A percentile compares a stretch with the other conserved stretches of the same genome.
phyloP scores from a whole-genome alignment of 2,329 filamentous ascomycete genomes.

The Aspergillus sp. region DNA sequence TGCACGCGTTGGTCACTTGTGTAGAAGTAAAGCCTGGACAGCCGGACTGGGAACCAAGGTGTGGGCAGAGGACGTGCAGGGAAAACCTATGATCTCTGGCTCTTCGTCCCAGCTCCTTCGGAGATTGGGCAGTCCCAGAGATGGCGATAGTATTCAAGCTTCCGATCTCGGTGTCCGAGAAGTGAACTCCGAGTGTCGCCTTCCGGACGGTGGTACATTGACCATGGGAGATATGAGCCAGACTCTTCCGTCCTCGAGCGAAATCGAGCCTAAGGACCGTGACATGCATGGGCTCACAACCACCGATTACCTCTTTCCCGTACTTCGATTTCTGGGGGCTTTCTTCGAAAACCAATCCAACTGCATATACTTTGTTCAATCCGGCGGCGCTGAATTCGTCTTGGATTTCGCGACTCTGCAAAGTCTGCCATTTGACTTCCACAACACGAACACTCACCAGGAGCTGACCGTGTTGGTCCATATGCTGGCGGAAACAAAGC shows the following conservation, averaged over 20 bases:
- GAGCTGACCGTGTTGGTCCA: constrained; percentile 73
- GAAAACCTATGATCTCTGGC: constrained; percentile 60
- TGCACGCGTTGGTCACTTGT: constrained; percentile 73
- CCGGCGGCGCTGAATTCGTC: constrained; percentile 77
- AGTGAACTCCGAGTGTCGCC: constrained; percentile 23
- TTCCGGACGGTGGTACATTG: constrained; percentile 40
- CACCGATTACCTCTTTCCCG: constrained; percentile 70
- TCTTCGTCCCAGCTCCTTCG: constrained; percentile 42
- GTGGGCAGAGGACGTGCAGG: constrained; percentile 60
- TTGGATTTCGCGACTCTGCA: constrained; percentile 81
- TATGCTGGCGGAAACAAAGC: constrained; percentile 74
- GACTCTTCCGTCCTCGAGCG: constrained; percentile 24
- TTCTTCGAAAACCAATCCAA: constrained; percentile 74
- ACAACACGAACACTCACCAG: constrained; percentile 65
- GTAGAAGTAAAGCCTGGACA: constrained; percentile 65
- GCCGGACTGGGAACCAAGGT: constrained; percentile 78
- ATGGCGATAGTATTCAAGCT: constrained; percentile 23
- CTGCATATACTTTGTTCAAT: constrained; percentile 71
- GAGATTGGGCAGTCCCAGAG: constrained; percentile 32
- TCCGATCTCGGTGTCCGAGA: constrained; percentile 25
- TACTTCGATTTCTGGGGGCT: constrained; percentile 72
- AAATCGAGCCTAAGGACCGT: constrained; percentile 48
- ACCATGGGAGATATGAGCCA: constrained; percentile 28
- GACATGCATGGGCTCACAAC: constrained; percentile 54
- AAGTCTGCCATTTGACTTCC: constrained; percentile 72